These are phyloP conservation scores for Tolypocladium ophioglossoides DNA, from an alignment of 2,329 filamentous ascomycete species.

Conservation along the genomic window DNA sequence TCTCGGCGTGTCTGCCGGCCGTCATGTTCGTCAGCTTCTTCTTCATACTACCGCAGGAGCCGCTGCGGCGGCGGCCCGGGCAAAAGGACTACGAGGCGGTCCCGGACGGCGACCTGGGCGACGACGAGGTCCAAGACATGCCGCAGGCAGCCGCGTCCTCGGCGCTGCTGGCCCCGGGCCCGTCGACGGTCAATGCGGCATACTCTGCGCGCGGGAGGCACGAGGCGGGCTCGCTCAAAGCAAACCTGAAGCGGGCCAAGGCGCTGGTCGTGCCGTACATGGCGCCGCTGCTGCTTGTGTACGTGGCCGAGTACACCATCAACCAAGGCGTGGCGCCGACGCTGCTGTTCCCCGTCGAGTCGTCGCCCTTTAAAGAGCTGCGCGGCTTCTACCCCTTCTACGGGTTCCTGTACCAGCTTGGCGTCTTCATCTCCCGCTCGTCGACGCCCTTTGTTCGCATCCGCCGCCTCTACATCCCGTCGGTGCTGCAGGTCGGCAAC, in stretches of 20 bases:
- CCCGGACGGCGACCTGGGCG: conserved; percentile 28
- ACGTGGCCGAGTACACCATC: conserved; percentile 93
- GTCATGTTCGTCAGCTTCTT: conserved; percentile 88
- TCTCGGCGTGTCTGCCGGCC: conserved; percentile 67
- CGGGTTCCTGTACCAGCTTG: conserved; percentile 86
- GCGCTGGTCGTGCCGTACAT: conserved; percentile 71
- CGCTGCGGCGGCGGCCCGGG: conserved; percentile 38
- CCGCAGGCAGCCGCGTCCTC: conserved; percentile 31
- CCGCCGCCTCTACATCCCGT: conserved; percentile 70
- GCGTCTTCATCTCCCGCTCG: conserved; percentile 88
- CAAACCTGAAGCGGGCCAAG: conserved; percentile 55
- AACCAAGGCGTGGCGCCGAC: conserved; percentile 92
- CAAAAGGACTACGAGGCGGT: conserved; percentile 45
- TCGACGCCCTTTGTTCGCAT: conserved; percentile 82
- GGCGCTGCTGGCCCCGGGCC: conserved; percentile 36
- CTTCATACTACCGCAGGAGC: conserved; percentile 58
- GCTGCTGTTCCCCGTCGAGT: conserved; percentile 68
- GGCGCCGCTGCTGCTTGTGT: conserved; percentile 84
- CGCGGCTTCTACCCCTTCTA: conserved; percentile 93
- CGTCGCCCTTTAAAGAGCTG: conserved; percentile 69
- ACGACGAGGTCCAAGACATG: conserved; percentile 24
- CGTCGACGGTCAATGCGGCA: conserved; percentile 27
- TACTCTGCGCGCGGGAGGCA: conserved; percentile 20
- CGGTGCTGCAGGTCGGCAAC: conserved; percentile 72
- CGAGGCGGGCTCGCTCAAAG: conserved; percentile 23